Evolutionary conservation across 2,329 filamentous ascomycete species (phyloP), one percentile per base, ranked within the genome.

Genomic region (Aspergillus latus): DNA sequence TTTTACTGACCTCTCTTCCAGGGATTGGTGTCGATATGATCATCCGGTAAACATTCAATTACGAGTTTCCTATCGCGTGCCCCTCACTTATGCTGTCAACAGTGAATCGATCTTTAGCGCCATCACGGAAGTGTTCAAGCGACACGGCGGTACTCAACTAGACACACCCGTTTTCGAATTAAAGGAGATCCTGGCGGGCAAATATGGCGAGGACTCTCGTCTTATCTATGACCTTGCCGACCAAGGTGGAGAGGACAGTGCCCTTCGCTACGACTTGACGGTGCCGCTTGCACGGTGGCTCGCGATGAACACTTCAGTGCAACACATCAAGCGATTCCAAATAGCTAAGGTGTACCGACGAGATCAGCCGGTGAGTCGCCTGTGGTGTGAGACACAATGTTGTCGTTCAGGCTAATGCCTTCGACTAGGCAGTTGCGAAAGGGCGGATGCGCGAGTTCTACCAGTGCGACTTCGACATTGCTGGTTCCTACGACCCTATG

Each of bases 381-480:
- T 11, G 16, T 28, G 5, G 15, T 15, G 16, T 28, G 34, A 16
- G n/a, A 21, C 7, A 11, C 21, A 45, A 21, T n/a, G 10, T 7
- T 15, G 21, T 42, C n/a, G 21, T 16, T 26, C 8, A 10, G 49
- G 11, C 46, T 55, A 32, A 55, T 50, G 7, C 13, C 11, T 13
- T 34, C 5, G n/a, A 13, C 11, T 21, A 59, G 57, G 89, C 91
- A 59, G 90, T 97, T 78, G 90, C 88, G 60, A 94, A 95, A 73
- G 93, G 92, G 50, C 86, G 92, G 52, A 94, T 96, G 88, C 85
- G 93, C 68, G 93, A 97, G 76, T 96, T 96, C 76, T 96, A 95
- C 78, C 92, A 97, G 76, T 97, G 92, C 78, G 93, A 97, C 76
- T 95, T 97, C 70, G 92, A 97, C 71, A 93, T 97, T 76, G 92